These are phyloP conservation scores for Botryotinia convoluta DNA, from an alignment of 2,329 filamentous ascomycete species.

Conservation along the genomic window DNA sequence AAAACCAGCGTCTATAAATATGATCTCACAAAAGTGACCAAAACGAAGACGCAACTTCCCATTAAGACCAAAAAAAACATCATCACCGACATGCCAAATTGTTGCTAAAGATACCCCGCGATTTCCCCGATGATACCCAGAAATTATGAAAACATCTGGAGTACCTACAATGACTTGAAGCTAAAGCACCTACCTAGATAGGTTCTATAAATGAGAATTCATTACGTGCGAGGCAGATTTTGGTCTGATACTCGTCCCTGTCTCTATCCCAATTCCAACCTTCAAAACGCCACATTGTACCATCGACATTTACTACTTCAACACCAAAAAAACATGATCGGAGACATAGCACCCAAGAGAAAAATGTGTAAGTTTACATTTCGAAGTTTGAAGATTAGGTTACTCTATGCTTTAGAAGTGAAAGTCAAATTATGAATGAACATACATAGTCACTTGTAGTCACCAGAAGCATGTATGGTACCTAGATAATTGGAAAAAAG, in stretches of 20 bases:
- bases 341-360: background rate
- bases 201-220: background rate
- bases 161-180: background rate
- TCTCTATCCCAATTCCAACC: too few species aligned
- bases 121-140: too few species aligned
- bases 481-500: background rate
- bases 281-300: background rate
- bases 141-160: background rate
- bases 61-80: background rate
- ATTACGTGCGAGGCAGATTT: too few species aligned
- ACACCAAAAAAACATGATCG: background rate
- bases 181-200: accelerated
- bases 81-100: too few species aligned
- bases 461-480: background rate
- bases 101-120: accelerated
- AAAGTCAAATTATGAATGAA: background rate
- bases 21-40: background rate
- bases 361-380: background rate
- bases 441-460: background rate
- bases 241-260: too few species aligned
- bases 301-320: background rate
- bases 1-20: background rate
- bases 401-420: background rate
- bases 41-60: background rate
- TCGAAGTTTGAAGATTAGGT: background rate